Conservation (phyloP, 2,329 filamentous ascomycete species). For the Sordariomycetes sp. region DNA sequence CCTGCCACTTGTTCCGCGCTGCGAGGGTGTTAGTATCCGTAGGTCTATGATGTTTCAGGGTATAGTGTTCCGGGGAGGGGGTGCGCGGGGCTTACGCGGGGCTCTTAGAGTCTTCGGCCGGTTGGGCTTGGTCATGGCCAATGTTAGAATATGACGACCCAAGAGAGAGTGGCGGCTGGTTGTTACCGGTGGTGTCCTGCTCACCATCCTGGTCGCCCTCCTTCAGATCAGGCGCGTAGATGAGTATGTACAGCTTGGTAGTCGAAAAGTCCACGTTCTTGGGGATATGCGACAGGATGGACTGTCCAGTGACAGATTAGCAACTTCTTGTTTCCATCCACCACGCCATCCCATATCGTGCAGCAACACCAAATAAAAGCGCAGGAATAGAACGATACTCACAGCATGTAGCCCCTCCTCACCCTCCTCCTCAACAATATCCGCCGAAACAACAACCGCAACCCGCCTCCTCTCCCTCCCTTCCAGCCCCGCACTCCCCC, state of each 20-base stretch:
- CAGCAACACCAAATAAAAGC: not conserved
- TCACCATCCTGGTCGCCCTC: slow-evolving; percentile 33
- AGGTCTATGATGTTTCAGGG: not conserved
- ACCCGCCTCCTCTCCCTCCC: slow-evolving; percentile 54
- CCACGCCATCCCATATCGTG: not conserved
- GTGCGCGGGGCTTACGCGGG: slow-evolving; percentile 30
- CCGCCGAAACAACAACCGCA: slow-evolving; percentile 79
- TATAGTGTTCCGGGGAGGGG: not conserved
- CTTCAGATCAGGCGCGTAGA: slow-evolving; percentile 74
- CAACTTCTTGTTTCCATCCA: not conserved
- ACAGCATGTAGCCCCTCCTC: slow-evolving; percentile 66
- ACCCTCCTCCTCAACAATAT: slow-evolving; percentile 47
- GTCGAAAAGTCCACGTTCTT: slow-evolving; percentile 59
- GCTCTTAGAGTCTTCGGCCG: slow-evolving; percentile 50
- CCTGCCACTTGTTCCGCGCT: slow-evolving; percentile 31
- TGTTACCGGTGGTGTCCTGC: slow-evolving; percentile 36
- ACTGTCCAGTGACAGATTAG: slow-evolving; percentile 30
- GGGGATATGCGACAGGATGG: slow-evolving; percentile 80
- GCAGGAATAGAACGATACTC: slow-evolving; percentile 23
- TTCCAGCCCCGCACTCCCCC: not conserved
- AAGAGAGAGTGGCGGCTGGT: slow-evolving; percentile 43
- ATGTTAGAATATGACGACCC: slow-evolving; percentile 86
- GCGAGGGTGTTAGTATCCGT: slow-evolving; percentile 7
- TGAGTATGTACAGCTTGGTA: slow-evolving; percentile 73
- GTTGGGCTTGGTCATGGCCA: slow-evolving; percentile 56